Conservation (phyloP, 495 filamentous ascomycete species). For the Staphylotrichum longicolle region DNA sequence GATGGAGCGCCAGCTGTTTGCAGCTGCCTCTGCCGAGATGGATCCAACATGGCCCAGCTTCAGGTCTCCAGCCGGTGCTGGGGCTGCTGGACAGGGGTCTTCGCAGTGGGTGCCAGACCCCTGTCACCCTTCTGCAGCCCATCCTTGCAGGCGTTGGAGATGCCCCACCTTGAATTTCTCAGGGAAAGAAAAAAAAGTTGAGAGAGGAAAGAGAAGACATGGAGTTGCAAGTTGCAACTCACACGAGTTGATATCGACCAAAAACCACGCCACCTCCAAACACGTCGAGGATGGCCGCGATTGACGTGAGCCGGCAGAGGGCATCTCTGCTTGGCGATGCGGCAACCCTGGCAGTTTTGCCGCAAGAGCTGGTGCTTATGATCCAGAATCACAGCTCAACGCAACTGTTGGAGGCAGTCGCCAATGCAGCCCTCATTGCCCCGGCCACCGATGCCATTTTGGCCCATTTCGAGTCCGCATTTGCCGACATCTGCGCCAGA, state of each 20-base stretch:
- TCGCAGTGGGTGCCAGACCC: slow-evolving; percentile 2
- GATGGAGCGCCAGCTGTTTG: background rate
- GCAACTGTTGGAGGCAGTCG: slow-evolving; percentile 67
- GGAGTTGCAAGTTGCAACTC: slow-evolving; percentile 10
- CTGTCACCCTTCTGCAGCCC: slow-evolving; percentile 13
- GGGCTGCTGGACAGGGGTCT: slow-evolving; percentile 6
- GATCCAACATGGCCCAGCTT: slow-evolving; percentile 11
- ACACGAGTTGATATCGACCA: background rate
- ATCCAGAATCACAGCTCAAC: slow-evolving; percentile 61
- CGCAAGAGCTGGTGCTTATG: slow-evolving; percentile 61
- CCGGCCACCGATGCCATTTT: slow-evolving; percentile 66
- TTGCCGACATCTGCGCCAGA: slow-evolving; percentile 75
- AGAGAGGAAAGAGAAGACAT: slow-evolving; percentile 17
- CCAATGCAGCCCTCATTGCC: slow-evolving; percentile 63
- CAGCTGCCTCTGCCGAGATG: slow-evolving; percentile 25
- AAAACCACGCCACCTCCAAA: slow-evolving; percentile 13
- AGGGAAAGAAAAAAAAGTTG: slow-evolving; percentile 37
- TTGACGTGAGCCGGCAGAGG: slow-evolving; percentile 45
- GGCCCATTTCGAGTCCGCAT: slow-evolving; percentile 63
- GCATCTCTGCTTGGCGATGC: slow-evolving; percentile 38
- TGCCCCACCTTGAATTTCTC: slow-evolving; percentile 31
- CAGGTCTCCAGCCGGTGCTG: background rate
- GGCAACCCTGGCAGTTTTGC: slow-evolving; percentile 53
- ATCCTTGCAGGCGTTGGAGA: slow-evolving; percentile 11
- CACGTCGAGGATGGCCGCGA: slow-evolving; percentile 41